Conservation (phyloP, 805 yeast genomes). For the Blastobotrys mokoenaii region DNA sequence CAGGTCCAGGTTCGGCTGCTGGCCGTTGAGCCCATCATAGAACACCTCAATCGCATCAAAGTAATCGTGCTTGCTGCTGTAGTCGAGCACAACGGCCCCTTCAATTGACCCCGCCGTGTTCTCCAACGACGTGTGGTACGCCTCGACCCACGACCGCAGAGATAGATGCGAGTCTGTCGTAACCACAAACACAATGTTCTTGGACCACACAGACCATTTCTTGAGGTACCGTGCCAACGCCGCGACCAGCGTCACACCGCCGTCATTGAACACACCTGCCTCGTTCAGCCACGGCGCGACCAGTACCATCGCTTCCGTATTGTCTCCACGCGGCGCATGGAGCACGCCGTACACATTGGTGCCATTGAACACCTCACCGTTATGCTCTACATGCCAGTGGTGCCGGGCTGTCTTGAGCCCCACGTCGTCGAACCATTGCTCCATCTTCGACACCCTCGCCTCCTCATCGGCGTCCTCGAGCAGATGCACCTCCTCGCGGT, state of each 20-base stretch:
- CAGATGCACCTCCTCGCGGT: constrained; percentile 49
- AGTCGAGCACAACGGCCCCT: constrained; percentile 80
- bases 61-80: constrained; percentile 51
- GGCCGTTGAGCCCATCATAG: constrained; percentile 91
- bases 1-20: constrained; percentile 86
- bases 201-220: constrained; percentile 90
- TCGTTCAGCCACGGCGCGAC: constrained; percentile 80
- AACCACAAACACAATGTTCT: constrained; percentile 79
- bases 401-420: constrained; percentile 60
- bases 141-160: constrained; percentile 83
- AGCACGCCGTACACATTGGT: constrained; percentile 65
- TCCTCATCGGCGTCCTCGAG: constrained; percentile 22
- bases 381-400: constrained; percentile 26
- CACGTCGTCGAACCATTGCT: constrained; percentile 55
- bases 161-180: constrained; percentile 65
- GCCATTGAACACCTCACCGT: constrained; percentile 26
- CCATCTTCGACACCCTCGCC: constrained; percentile 40
- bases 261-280: constrained; percentile 58
- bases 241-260: constrained; percentile 68
- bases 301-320: constrained; percentile 88
- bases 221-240: constrained; percentile 73
- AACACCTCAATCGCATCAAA: constrained; percentile 65
- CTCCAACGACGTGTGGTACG: constrained; percentile 79
- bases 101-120: constrained; percentile 91
- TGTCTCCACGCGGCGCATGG: constrained; percentile 93